Conservation (phyloP, 1,139 yeast species). For the Zygosaccharomyces pseudobailii region DNA sequence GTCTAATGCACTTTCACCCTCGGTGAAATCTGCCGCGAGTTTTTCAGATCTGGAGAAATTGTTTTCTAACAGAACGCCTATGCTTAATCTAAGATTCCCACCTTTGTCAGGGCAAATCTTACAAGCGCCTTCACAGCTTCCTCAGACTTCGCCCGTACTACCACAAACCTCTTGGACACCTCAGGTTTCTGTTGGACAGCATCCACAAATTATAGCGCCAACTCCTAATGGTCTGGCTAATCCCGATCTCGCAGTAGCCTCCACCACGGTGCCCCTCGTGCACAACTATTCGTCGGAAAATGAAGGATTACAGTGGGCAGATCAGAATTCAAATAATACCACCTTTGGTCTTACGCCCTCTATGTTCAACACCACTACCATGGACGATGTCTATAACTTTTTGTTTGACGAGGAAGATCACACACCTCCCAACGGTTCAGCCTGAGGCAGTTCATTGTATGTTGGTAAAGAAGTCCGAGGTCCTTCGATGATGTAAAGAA, state of each 20-base stretch:
- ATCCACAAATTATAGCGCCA: not conserved
- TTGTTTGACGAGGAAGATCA: constrained; percentile 21
- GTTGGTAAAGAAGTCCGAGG: not conserved
- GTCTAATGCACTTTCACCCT: constrained; percentile 6
- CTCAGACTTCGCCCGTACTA: not conserved
- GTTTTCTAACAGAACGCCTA: constrained; percentile 9
- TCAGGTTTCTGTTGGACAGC: not conserved
- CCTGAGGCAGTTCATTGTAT: not conserved
- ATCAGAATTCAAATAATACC: constrained; percentile 18
- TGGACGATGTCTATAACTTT: constrained; percentile 29
- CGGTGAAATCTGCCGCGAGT: constrained; percentile 13
- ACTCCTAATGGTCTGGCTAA: not conserved
- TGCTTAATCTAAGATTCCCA: not conserved
- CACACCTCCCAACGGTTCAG: constrained; percentile 4
- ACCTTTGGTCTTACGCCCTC: constrained; percentile 16
- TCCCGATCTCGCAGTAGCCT: not conserved
- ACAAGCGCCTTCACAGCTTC: not conserved
- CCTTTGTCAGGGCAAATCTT: not conserved
- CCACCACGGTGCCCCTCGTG: not conserved
- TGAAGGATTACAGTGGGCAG: constrained; percentile 17
- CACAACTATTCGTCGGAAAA: not conserved
- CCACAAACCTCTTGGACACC: not conserved
- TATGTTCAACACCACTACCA: constrained; percentile 25
- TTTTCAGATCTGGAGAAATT: constrained; percentile 18
- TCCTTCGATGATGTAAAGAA: not conserved